Evolutionary conservation across 75 land plant species (phyloP), one percentile per base, ranked within the genome.

Genomic region (Pseudotsuga menziesii): DNA sequence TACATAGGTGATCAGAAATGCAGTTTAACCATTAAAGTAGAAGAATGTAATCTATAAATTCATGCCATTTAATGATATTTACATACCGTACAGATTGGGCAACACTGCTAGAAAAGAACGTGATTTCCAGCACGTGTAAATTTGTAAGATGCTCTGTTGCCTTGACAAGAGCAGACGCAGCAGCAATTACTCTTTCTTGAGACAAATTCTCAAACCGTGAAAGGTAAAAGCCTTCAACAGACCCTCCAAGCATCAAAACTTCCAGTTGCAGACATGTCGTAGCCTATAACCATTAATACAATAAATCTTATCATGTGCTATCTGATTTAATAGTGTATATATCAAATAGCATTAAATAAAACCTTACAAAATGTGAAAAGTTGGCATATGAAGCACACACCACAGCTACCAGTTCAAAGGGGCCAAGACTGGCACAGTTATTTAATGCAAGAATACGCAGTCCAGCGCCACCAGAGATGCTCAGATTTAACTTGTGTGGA

Each of bases 41-140:
- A 48, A 44, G 48, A 48, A 8, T 8, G 52, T 48, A 48, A 7
- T 48, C 52, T 48, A 48, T 48, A 48, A 48, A 48, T 7, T 48
- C 52, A 48, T 48, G 52, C 52, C 52, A 48, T 48, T 48, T 48
- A 48, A 7, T 8, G 9, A 48, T 54, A 16, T 14, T 12, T 52
- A n/a, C 72, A 67, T 77, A 83, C 87, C 86, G 78, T 44, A 85
- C 67, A 12, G 77, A 80, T 64, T 83, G 78, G n/a, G 78, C 57
- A 61, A 85, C 81, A 27, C 57, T 74, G 29, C 60, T 44, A n/a
- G 76, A 20, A 36, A 82, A 85, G 70, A 85, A 85, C 29, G 87
- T 85, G 39, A 79, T 29, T 72, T 85, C 87, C 22, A 85, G 75
- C 48, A 82, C 82, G 16, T 70, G 75, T 25, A 85, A 36, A n/a